Evolutionary conservation across 2,329 filamentous ascomycete genomes (phyloP).

Genomic region (Domatiomyces catenatus): DNA sequence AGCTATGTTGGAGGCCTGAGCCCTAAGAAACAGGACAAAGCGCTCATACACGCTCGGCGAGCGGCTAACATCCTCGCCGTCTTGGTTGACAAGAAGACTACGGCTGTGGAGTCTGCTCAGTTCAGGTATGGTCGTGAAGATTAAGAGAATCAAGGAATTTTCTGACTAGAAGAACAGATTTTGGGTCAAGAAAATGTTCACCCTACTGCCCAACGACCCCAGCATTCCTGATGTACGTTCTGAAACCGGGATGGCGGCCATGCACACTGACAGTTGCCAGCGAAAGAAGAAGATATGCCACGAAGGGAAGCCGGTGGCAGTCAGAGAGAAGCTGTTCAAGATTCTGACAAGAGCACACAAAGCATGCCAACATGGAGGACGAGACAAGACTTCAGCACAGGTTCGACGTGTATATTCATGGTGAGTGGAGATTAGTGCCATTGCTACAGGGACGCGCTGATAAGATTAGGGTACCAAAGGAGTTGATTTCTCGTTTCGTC

Average conservation of each 20-base stretch:
- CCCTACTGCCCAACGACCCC: conserved; percentile 27
- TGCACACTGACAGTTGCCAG: conserved; percentile 15
- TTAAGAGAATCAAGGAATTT: neutral
- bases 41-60: conserved; percentile 33
- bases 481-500: conserved; percentile 37
- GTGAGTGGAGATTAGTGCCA: conserved; percentile 19
- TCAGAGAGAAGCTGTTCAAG: conserved; percentile 36
- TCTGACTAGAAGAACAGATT: conserved; percentile 23
- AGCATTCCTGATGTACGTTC: conserved; percentile 25
- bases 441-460: neutral
- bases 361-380: conserved; percentile 36
- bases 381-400: conserved; percentile 38
- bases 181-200: conserved; percentile 41
- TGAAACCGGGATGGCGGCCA: neutral
- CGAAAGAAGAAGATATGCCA: conserved; percentile 32
- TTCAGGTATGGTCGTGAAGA: conserved; percentile 25
- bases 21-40: conserved; percentile 37
- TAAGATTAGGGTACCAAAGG: conserved; percentile 33
- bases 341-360: conserved; percentile 36
- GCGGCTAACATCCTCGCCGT: conserved; percentile 34
- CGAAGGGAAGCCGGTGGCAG: conserved; percentile 37
- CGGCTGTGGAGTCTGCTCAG: conserved; percentile 35
- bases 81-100: conserved; percentile 35
- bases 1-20: conserved; percentile 37
- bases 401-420: conserved; percentile 36